Base-by-base conservation (phyloP, 768 basidiomycete genomes). In the Suillus bovinus region DNA sequence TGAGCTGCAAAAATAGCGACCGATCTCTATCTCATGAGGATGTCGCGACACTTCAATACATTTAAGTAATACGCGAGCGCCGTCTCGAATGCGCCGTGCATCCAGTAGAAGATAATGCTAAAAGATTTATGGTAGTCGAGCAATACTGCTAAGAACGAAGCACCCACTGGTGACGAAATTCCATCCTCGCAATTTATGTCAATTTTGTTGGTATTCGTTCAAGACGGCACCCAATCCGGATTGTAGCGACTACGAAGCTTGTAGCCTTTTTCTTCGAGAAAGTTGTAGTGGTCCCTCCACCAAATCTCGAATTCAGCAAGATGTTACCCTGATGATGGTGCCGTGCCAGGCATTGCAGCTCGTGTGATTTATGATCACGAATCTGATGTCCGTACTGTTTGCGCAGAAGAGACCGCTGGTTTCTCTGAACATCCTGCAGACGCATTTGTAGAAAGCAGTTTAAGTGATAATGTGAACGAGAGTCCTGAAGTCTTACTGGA, bases 81-180 rank as follows among this genome's bases (percentile, higher is more conserved):
- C 67, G 47, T 78, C 73, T 11, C 5, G 38, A 9, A 63, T 44
- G 4, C 74, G 66, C 2, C 63, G 59, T 1, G 77, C 77, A 58
- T 76, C 76, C 16, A 71, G 24, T 0, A 63, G 7, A 46, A 27
- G 27, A 58, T 17, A 17, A 16, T 38, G 34, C 54, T 55, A 1
- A 2, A 36, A 4, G 16, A 55, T 1, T 2, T 13, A 34, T 14
- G 6, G 20, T 34, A n/a, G 14, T 27, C 17, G 1, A 53, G n/a
- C 5, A 10, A 17, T 20, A 9, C 17, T 20, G 20, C 17, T 20
- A 33, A 1, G 8, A 33, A 8, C 33, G 10, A 33, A 33, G 9
- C 17, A 55, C 60, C 9, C 38, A 61, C 60, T 29, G 33, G 34
- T 2, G 60, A 31, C 11, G 0, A 2, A 1, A 33, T 7, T 22